Conservation (phyloP, 371 early-diverging fungal genomes). For the Mucor lusitanicus region DNA sequence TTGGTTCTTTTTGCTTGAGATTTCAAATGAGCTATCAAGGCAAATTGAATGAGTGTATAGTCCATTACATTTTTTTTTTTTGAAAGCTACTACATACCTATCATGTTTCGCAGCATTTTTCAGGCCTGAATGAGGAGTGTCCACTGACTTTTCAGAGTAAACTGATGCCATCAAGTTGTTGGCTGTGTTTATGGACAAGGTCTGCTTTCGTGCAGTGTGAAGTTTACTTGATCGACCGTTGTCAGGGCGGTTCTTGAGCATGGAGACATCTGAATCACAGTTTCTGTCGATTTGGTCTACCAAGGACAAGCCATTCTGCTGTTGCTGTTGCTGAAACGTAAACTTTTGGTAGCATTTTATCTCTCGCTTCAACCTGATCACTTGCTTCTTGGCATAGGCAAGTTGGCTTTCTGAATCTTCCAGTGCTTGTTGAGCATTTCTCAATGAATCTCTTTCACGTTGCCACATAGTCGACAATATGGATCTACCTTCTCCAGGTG, state of each 20-base stretch:
- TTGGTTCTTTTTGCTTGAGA: not conserved
- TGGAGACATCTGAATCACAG: not conserved
- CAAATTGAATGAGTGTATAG: not conserved
- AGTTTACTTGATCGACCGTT: not conserved
- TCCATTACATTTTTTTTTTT: not conserved
- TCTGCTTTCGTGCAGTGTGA: not conserved
- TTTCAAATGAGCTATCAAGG: not conserved
- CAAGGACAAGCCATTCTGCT: not conserved
- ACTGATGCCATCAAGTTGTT: not conserved
- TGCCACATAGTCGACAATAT: conserved; percentile 23
- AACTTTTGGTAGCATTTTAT: conserved; percentile 10
- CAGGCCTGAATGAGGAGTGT: not conserved
- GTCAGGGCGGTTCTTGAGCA: not conserved
- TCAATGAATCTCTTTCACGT: conserved; percentile 17
- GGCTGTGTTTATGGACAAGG: not conserved
- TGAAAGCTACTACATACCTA: not conserved
- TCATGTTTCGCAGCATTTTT: not conserved
- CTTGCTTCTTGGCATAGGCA: conserved; percentile 14
- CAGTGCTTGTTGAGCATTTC: conserved; percentile 10
- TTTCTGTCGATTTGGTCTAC: not conserved
- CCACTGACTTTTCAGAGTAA: not conserved
- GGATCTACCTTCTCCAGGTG: conserved; percentile 1
- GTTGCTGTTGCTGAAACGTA: conserved; percentile 3
- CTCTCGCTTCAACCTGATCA: conserved; percentile 16
- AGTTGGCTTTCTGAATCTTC: conserved; percentile 19